Evolutionary conservation across 805 yeast species (phyloP).

Genomic region (Teunomyces stri): DNA sequence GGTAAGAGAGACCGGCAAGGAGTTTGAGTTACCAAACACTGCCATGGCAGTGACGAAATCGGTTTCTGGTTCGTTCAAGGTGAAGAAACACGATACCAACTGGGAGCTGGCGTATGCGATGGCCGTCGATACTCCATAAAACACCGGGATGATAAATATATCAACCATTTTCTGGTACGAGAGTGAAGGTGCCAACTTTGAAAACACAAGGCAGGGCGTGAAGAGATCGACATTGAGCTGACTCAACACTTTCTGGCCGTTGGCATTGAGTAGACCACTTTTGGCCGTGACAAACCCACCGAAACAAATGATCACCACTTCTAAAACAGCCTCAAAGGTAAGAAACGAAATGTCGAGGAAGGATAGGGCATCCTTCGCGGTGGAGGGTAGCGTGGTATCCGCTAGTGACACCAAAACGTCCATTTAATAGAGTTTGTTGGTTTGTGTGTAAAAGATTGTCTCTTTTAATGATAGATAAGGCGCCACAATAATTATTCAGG

Average conservation of each 20-base stretch:
- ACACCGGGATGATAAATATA: slow-evolving; percentile 77
- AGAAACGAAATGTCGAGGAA: slow-evolving; percentile 52
- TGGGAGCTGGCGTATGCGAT: slow-evolving; percentile 67
- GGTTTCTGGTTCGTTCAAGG: slow-evolving; percentile 68
- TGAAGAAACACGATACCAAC: slow-evolving; percentile 49
- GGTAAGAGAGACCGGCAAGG: slow-evolving; percentile 88
- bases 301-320: slow-evolving; percentile 81
- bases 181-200: slow-evolving; percentile 66
- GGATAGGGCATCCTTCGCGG: slow-evolving; percentile 23
- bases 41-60: slow-evolving; percentile 97
- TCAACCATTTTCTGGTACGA: slow-evolving; percentile 77
- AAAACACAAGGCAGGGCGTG: slow-evolving; percentile 92
- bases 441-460: neutral
- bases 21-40: slow-evolving; percentile 93
- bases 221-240: slow-evolving; percentile 83
- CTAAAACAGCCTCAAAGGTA: slow-evolving; percentile 88
- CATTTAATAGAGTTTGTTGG: neutral
- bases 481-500: neutral
- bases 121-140: slow-evolving; percentile 78
- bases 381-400: neutral
- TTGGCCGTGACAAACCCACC: slow-evolving; percentile 86
- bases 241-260: slow-evolving; percentile 76
- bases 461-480: neutral
- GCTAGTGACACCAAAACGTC: neutral
- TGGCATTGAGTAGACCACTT: slow-evolving; percentile 62